A percentile compares a stretch with the other conserved stretches of the same genome.
These are phyloP conservation scores for Moringa oleifera DNA, from an alignment of 345 rosid genomes.

Conservation along the genomic window DNA sequence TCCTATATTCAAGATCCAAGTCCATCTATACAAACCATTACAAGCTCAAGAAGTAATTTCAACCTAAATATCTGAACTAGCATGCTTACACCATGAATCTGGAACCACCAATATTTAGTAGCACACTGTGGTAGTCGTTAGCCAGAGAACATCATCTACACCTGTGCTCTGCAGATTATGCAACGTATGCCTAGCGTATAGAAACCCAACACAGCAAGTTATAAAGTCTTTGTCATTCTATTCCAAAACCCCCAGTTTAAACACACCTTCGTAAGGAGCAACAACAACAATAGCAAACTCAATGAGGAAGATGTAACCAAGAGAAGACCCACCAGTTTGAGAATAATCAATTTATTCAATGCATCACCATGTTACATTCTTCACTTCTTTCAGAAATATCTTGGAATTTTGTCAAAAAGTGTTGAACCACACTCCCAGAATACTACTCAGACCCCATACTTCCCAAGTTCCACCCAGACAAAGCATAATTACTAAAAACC, in stretches of 20 bases:
- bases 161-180: slow-evolving; percentile 6
- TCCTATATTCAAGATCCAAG: slow-evolving; percentile 21
- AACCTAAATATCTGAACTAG: slow-evolving; percentile 25
- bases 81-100: slow-evolving; percentile 17
- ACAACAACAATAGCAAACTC: background rate
- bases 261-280: slow-evolving; percentile 13
- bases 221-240: slow-evolving; percentile 9
- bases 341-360: background rate
- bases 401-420: background rate
- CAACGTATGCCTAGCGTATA: slow-evolving; percentile 9
- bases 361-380: no score
- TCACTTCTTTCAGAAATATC: no score
- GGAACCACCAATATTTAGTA: slow-evolving; percentile 20
- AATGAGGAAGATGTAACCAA: background rate
- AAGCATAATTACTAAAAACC: background rate
- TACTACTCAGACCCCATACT: background rate
- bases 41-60: slow-evolving; percentile 12
- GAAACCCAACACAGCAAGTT: slow-evolving; percentile 15
- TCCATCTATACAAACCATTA: slow-evolving; percentile 22
- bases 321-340: background rate
- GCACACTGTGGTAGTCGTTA: slow-evolving; percentile 5
- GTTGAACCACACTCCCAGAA: background rate
- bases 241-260: slow-evolving; percentile 13
- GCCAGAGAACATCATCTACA: slow-evolving; percentile 8
- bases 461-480: background rate